A percentile compares a stretch with the other conserved stretches of the same genome.
These are phyloP conservation scores for Gossypium mustelinum DNA, from an alignment of 345 rosid genomes.

Conservation along the genomic window DNA sequence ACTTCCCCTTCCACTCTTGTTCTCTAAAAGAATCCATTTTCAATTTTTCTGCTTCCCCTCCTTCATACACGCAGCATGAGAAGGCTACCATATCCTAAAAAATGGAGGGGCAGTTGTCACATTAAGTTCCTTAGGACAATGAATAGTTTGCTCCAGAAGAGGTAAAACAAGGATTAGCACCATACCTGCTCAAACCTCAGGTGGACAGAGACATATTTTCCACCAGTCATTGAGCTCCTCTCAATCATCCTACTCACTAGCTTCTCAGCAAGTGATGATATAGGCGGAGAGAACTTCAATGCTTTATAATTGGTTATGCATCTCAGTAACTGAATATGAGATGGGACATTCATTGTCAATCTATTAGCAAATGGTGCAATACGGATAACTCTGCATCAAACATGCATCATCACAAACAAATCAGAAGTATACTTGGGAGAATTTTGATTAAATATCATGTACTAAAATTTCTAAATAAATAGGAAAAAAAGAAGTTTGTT, in stretches of 20 bases:
- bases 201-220: slow-evolving; percentile 81
- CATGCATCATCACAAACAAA: slow-evolving; percentile 14
- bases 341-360: slow-evolving; percentile 90
- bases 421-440: not conserved
- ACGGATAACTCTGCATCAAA: slow-evolving; percentile 67
- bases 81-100: slow-evolving; percentile 95
- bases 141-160: not conserved
- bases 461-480: not conserved
- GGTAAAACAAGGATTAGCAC: not conserved
- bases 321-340: slow-evolving; percentile 75
- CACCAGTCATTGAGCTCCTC: slow-evolving; percentile 62
- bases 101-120: slow-evolving; percentile 4
- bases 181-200: slow-evolving; percentile 92
- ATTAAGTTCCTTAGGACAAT: not conserved
- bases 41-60: slow-evolving; percentile 65
- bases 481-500: not conserved
- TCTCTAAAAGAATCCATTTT: slow-evolving; percentile 70
- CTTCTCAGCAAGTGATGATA: slow-evolving; percentile 57
- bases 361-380: slow-evolving; percentile 92
- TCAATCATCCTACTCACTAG: slow-evolving; percentile 64
- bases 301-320: slow-evolving; percentile 89
- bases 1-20: slow-evolving; percentile 77
- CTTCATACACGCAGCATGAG: slow-evolving; percentile 89
- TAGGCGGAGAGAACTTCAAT: slow-evolving; percentile 60
- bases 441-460: not conserved